Conservation (phyloP, 768 basidiomycete species). For the Cubamyces sp. region DNA sequence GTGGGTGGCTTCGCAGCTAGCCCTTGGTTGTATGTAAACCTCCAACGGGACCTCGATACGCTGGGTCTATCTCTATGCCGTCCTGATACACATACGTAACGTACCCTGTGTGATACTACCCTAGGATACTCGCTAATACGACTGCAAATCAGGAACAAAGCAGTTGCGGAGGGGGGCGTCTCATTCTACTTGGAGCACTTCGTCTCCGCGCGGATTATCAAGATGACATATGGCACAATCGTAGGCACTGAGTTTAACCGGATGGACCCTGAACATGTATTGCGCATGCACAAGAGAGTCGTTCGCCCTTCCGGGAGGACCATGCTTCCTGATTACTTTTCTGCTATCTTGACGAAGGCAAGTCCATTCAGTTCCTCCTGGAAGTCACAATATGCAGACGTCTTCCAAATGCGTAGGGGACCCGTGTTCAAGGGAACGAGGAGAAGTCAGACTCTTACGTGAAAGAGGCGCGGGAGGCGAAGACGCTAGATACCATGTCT, state of each 20-base stretch:
- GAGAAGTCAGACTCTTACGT: conserved; percentile 3
- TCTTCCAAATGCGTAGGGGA: conserved; percentile 1
- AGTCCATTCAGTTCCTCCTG: neutral
- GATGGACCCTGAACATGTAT: conserved; percentile 43
- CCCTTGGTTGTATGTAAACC: conserved; percentile 74
- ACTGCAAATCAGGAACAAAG: conserved; percentile 43
- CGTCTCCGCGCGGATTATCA: conserved; percentile 52
- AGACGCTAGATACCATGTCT: conserved; percentile 19
- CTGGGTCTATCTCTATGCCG: conserved; percentile 63
- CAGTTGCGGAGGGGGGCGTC: conserved; percentile 57
- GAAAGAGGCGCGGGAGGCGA: neutral
- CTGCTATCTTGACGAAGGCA: conserved; percentile 23
- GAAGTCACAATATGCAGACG: neutral
- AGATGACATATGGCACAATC: conserved; percentile 51
- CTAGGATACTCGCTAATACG: conserved; percentile 15
- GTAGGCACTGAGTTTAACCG: conserved; percentile 43
- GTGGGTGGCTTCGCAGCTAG: conserved; percentile 85
- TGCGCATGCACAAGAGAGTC: conserved; percentile 39
- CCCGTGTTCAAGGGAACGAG: conserved; percentile 5
- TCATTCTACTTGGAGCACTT: conserved; percentile 50
- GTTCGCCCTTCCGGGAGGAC: conserved; percentile 36
- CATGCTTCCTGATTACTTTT: conserved; percentile 17
- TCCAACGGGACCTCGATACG: conserved; percentile 63
- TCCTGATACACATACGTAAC: conserved; percentile 77
- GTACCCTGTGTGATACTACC: neutral